phyloP scores from a whole-genome alignment of 2,329 filamentous ascomycete genomes.

The Nothophoma quercina region DNA sequence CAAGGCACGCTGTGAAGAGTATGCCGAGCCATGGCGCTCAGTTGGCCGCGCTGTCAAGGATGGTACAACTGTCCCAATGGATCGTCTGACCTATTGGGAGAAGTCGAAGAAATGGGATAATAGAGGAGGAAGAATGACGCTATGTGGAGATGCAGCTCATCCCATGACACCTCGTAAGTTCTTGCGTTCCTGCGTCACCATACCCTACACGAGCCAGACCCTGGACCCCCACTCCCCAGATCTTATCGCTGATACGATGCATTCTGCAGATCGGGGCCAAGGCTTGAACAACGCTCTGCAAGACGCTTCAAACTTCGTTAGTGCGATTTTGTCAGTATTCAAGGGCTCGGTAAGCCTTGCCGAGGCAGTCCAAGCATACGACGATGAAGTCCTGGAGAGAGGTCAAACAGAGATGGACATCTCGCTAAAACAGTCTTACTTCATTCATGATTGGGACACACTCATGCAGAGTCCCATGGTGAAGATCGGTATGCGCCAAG shows the following conservation, averaged over 20 bases:
- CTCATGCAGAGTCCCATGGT: constrained; percentile 39
- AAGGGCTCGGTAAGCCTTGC: constrained; percentile 13
- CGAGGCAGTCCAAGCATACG: constrained; percentile 35
- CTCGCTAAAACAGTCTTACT: constrained; percentile 54
- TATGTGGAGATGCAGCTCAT: constrained; percentile 49
- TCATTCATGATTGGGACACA: constrained; percentile 54
- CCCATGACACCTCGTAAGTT: constrained; percentile 47
- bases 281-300: constrained; percentile 47
- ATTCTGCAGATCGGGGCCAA: constrained; percentile 42
- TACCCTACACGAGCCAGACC: constrained; percentile 8
- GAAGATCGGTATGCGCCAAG: constrained; percentile 31
- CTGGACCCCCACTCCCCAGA: constrained; percentile 17
- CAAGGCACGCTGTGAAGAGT: constrained; percentile 32
- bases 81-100: constrained; percentile 43
- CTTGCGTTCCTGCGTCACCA: constrained; percentile 14
- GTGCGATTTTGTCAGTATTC: constrained; percentile 21
- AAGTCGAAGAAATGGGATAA: constrained; percentile 42
- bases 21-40: constrained; percentile 41
- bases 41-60: constrained; percentile 33
- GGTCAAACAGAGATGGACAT: constrained; percentile 55
- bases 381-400: constrained; percentile 51
- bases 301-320: constrained; percentile 37
- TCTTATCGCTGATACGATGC: constrained; percentile 12
- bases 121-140: constrained; percentile 39
- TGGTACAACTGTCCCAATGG: constrained; percentile 34